A percentile compares a stretch with the other conserved stretches of the same genome.
phyloP scores from a whole-genome alignment of 495 filamentous ascomycete species.

The Penicillium crystallinum region DNA sequence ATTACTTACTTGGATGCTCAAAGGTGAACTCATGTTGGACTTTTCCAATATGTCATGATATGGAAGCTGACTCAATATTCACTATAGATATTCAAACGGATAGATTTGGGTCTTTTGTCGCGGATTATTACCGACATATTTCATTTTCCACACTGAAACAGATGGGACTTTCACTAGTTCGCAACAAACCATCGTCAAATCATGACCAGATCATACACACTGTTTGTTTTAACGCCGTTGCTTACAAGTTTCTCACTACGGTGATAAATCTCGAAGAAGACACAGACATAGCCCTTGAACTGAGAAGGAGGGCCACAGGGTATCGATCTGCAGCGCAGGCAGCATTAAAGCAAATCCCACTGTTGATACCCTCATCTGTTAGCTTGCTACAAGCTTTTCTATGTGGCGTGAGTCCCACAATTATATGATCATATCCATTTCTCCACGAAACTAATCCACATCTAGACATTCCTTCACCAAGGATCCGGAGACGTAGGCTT shows the following conservation, averaged over 20 bases:
- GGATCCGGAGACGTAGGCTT: constrained; percentile 15
- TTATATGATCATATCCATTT: not conserved
- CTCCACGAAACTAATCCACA: not conserved
- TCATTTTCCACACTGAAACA: constrained; percentile 10
- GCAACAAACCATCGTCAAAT: constrained; percentile 1
- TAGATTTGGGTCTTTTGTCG: constrained; percentile 16
- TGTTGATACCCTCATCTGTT: constrained; percentile 8
- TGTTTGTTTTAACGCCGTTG: constrained; percentile 17
- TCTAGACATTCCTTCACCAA: constrained; percentile 19
- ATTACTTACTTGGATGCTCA: constrained; percentile 21
- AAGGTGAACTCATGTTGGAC: constrained; percentile 6
- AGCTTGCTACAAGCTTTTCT: constrained; percentile 10
- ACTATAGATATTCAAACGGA: constrained; percentile 15
- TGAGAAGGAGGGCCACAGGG: constrained; percentile 2
- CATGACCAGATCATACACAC: constrained; percentile 10
- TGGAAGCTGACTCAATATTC: not conserved
- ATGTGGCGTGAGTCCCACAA: not conserved
- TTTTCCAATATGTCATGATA: not conserved
- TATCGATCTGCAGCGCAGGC: constrained; percentile 14
- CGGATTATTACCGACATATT: constrained; percentile 21
- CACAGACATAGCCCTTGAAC: constrained; percentile 3
- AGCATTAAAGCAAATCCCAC: constrained; percentile 13
- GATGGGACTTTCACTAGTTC: constrained; percentile 16
- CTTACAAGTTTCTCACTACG: constrained; percentile 20
- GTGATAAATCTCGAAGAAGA: constrained; percentile 6